Evolutionary conservation across 306 rosid species (phyloP).

Genomic region (Luffa aegyptiaca): DNA sequence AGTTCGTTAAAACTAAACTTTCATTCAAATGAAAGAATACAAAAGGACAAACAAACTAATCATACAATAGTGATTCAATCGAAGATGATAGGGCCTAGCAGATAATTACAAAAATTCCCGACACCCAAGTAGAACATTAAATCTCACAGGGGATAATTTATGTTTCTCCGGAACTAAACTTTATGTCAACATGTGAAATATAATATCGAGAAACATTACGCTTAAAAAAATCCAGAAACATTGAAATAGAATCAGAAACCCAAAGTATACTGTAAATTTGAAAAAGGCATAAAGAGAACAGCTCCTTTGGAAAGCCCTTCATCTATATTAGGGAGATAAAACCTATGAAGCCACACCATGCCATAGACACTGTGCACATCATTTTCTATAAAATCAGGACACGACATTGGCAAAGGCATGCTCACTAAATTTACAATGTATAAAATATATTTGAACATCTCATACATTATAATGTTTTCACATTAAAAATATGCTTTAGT

Average conservation of each 20-base stretch:
- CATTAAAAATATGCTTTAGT: neutral
- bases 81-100: neutral
- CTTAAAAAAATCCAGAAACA: neutral
- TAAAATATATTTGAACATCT: neutral
- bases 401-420: neutral
- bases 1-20: neutral
- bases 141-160: neutral
- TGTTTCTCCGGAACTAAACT: neutral
- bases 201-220: neutral
- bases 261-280: neutral
- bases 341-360: neutral
- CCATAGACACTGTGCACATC: neutral
- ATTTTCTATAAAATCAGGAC: constrained; percentile 1
- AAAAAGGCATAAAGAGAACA: neutral
- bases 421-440: neutral
- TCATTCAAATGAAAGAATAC: neutral
- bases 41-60: neutral
- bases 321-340: neutral
- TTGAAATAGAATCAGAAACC: neutral
- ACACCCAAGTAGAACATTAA: neutral
- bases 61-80: neutral
- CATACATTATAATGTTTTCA: too few relatives aligned
- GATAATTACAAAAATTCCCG: neutral
- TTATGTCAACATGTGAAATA: neutral
- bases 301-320: neutral